phyloP scores from a whole-genome alignment of 2,329 filamentous ascomycete genomes.

The Hypoxylon rubiginosum region DNA sequence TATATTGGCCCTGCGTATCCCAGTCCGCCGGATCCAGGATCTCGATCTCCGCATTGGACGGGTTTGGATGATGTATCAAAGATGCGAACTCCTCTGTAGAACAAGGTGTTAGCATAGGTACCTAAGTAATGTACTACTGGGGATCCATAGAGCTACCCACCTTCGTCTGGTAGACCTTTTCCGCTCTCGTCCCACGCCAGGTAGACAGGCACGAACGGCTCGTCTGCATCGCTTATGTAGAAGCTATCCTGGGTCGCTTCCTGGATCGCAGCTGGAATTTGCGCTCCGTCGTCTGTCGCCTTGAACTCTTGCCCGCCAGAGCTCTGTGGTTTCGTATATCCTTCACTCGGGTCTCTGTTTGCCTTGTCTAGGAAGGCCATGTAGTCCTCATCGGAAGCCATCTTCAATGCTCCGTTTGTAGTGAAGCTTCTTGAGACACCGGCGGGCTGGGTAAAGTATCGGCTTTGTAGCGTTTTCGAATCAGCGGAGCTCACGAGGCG shows the following conservation, averaged over 20 bases:
- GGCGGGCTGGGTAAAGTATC: conserved; percentile 1
- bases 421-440: conserved; percentile 36
- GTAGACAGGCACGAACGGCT: conserved; percentile 84
- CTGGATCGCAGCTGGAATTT: conserved; percentile 72
- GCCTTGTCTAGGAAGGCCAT: conserved; percentile 88
- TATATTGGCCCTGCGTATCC: conserved; percentile 79
- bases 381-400: conserved; percentile 87
- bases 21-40: conserved; percentile 79
- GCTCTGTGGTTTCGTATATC: conserved; percentile 55
- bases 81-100: conserved; percentile 75
- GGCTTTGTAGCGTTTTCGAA: conserved; percentile 3
- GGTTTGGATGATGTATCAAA: conserved; percentile 71
- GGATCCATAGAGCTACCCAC: conserved; percentile 57
- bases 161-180: conserved; percentile 70
- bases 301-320: conserved; percentile 61
- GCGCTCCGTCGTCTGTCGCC: conserved; percentile 64
- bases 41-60: conserved; percentile 69
- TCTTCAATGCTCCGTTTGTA: conserved; percentile 54
- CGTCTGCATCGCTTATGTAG: conserved; percentile 86
- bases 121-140: neutral
- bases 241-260: conserved; percentile 68
- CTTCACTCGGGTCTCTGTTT: conserved; percentile 80
- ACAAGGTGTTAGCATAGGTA: neutral
- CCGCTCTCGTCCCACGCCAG: conserved; percentile 70
- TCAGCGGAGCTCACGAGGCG: neutral